Evolutionary conservation across 176 grass and related monocot species (phyloP), one percentile per base, ranked within the genome.

Genomic region (Aegilops tauschii): DNA sequence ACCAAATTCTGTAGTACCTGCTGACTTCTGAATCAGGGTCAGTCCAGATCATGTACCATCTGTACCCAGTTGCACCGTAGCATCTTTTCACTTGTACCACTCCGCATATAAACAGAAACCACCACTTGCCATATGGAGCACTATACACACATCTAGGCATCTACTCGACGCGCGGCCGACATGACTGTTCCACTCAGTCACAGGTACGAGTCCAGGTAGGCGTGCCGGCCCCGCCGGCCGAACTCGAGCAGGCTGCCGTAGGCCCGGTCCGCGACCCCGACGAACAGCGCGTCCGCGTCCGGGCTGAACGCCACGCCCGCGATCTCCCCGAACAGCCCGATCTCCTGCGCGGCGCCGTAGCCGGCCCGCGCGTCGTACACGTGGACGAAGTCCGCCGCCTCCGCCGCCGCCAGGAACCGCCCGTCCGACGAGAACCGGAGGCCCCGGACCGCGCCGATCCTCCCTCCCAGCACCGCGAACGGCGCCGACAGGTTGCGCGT

Each of bases 221-320:
- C 11, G 76, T 70, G 34, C 11, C 20, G 73, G 62, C 69, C 85
- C 81, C 82, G 85, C 79, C 88, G 83, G 35, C 77, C 75, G 81
- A 94, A 97, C 89, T 94, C 92, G 5, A 94, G 61, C n/a, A 97
- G 64, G 45, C 92, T 90, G 66, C 95, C 95, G 18, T 95, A 97
- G 8, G 82, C 90, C 14, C 73, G 81, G 68, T 94, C 95, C 0
- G 95, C 90, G 25, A 97, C 49, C 0, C 92, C 90, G 1, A 97
- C 89, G 47, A 95, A 95, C 9, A 95, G 87, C 9, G 89, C 69
- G 54, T 82, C 92, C 0, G 69, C 49, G 76, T 91, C 90, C 3
- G 92, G 89, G 56, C 90, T 95, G 64, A 97, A 97, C 3, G 87
- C 86, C 42, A 95, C 29, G 42, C 90, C 92, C 0, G 92, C 87